Conservation (phyloP, 306 rosid genomes). For the Cucurbita pepo region DNA sequence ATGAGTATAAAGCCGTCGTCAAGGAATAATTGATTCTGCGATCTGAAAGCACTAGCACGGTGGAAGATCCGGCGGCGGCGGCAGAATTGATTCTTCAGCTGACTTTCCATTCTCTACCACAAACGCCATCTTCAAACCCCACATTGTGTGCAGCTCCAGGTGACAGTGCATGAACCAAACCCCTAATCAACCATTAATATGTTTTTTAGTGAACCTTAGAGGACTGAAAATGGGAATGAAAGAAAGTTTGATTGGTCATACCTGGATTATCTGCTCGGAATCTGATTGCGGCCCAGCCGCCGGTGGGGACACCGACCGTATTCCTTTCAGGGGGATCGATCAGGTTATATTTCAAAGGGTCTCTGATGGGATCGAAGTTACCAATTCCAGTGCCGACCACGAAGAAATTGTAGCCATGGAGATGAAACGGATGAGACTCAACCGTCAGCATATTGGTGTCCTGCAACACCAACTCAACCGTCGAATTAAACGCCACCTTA, state of each 20-base stretch:
- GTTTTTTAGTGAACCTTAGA: not conserved
- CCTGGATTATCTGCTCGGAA: constrained; percentile 23
- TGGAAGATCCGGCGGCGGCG: constrained; percentile 3
- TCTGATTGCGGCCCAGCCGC: constrained; percentile 20
- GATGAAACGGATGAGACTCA: constrained; percentile 23
- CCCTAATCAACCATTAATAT: not conserved
- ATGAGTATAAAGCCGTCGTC: not conserved
- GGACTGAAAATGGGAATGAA: not conserved
- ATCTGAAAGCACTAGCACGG: not conserved
- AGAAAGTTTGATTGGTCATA: not conserved
- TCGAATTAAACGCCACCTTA: constrained; percentile 13
- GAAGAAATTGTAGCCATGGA: constrained; percentile 22
- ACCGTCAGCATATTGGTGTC: constrained; percentile 20
- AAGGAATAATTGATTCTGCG: not conserved
- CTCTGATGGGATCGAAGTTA: constrained; percentile 13
- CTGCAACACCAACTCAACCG: constrained; percentile 14
- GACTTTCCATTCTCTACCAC: not conserved
- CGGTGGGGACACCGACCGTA: constrained; percentile 16
- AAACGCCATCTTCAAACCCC: constrained; percentile 2
- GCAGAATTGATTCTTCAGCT: not conserved
- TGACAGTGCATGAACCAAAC: constrained; percentile 6
- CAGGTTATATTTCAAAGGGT: constrained; percentile 18
- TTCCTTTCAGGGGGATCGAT: constrained; percentile 19
- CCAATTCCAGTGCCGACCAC: constrained; percentile 21
- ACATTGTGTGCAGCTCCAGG: constrained; percentile 2